Percentiles rank a stretch among this genome's conserved stretches.
Evolutionary conservation across 2,329 filamentous ascomycete species (phyloP).

Genomic region (Diaporthe australafricana): DNA sequence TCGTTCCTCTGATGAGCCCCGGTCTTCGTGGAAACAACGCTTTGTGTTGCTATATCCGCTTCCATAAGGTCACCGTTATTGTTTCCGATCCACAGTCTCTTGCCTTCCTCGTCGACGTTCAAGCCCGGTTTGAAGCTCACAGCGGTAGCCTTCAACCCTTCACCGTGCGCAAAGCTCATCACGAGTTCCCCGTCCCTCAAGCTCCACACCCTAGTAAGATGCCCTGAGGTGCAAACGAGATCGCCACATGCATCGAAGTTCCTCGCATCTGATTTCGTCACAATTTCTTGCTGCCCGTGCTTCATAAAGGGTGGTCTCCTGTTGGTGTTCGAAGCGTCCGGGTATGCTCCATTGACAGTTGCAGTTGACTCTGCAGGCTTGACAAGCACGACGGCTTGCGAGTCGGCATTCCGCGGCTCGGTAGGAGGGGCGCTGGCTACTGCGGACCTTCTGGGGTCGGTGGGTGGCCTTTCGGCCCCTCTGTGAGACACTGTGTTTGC

Average conservation of each 20-base stretch:
- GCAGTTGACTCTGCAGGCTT: slow-evolving; percentile 53
- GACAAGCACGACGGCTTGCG: slow-evolving; percentile 28
- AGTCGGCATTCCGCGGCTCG: slow-evolving; percentile 27
- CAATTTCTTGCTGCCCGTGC: slow-evolving; percentile 79
- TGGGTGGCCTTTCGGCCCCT: slow-evolving; percentile 51
- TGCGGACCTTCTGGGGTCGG: slow-evolving; percentile 50
- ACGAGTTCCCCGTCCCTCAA: slow-evolving; percentile 83
- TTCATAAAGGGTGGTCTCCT: slow-evolving; percentile 82
- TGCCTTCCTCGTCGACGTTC: slow-evolving; percentile 83
- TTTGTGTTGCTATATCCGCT: slow-evolving; percentile 82
- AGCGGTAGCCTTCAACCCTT: slow-evolving; percentile 84
- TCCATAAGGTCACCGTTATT: slow-evolving; percentile 90
- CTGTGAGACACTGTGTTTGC: slow-evolving; percentile 62
- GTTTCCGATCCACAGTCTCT: slow-evolving; percentile 88
- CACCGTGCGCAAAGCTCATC: slow-evolving; percentile 84
- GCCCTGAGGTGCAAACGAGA: slow-evolving; percentile 86
- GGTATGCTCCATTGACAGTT: slow-evolving; percentile 74
- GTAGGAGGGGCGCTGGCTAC: slow-evolving; percentile 2
- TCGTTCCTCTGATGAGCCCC: slow-evolving; percentile 83
- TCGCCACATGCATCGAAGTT: slow-evolving; percentile 90
- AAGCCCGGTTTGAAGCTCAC: slow-evolving; percentile 87
- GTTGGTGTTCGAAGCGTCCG: slow-evolving; percentile 87
- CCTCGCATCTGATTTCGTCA: slow-evolving; percentile 87
- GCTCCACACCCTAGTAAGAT: slow-evolving; percentile 90
- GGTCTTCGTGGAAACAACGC: slow-evolving; percentile 74